Evolutionary conservation across 2,329 filamentous ascomycete genomes (phyloP), one percentile per base, ranked within the genome.

Genomic region (Fusarium nematophilum): DNA sequence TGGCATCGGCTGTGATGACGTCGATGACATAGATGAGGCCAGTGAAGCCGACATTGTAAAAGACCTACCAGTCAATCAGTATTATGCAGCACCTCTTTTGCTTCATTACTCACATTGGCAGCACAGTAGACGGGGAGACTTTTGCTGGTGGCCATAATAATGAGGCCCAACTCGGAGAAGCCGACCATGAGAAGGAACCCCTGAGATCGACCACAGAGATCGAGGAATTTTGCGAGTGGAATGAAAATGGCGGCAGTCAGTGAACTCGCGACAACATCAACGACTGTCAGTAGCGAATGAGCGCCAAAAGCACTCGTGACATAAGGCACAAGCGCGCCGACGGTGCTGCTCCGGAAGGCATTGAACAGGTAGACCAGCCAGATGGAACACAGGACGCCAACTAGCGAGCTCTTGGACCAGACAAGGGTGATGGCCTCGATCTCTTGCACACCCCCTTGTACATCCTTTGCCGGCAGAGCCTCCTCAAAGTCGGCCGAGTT

Each of bases 1-100:
- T 86, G 5, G 84, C 85, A 67, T 90, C 88, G 33, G 87, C 85
- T 42, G 87, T 84, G 67, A 90, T 83, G 18, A 90, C 83, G 56
- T 84, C 81, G 25, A 88, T 76, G 23, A 81, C 79, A 64, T 87
- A 89, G 45, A 81, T 81, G 37, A 89, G 75, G 21, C 86, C 86
- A 4, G 81, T 81, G 39, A 79, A 76, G 13, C 87, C 87, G 34
- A 86, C 79, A 29, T 79, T 81, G 66, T 88, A 88, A 59, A 89
- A 86, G 2, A 89, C 84, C 70, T 72, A 11, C n/a, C 15, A 3
- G 14, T 13, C 10, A 5, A 11, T 47, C 4, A 47, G 30, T 7
- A 13, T 17, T 14, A 8, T 7, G 4, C 7, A 6, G 6, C 26
- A 11, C 8, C n/a, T 72, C 76, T 50, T 78, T 73, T 36, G 73